These are phyloP conservation scores for Aspergillus tanneri DNA, from an alignment of 2,329 filamentous ascomycete genomes.

Conservation along the genomic window DNA sequence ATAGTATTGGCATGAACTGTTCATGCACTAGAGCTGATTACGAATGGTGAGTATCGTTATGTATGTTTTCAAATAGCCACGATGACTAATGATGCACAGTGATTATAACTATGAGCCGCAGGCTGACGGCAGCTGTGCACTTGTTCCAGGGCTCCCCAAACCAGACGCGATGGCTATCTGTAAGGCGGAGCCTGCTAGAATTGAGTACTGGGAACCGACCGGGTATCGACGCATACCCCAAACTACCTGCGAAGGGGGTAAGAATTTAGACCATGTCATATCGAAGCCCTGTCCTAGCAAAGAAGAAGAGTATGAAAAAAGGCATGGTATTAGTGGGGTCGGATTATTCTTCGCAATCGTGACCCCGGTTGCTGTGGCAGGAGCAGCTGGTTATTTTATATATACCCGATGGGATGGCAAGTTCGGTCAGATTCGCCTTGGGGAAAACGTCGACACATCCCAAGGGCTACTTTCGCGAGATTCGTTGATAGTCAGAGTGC, in stretches of 20 bases:
- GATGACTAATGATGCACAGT: slow-evolving; percentile 46
- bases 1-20: slow-evolving; percentile 72
- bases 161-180: slow-evolving; percentile 61
- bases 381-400: slow-evolving; percentile 75
- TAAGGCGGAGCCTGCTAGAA: slow-evolving; percentile 62
- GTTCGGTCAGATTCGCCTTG: slow-evolving; percentile 88
- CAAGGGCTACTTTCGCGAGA: slow-evolving; percentile 63
- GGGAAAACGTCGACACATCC: slow-evolving; percentile 54
- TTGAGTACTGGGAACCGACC: slow-evolving; percentile 79
- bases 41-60: slow-evolving; percentile 69
- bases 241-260: slow-evolving; percentile 78
- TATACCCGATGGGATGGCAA: slow-evolving; percentile 83
- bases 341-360: slow-evolving; percentile 83
- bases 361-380: slow-evolving; percentile 70
- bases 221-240: slow-evolving; percentile 88
- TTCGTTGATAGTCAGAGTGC: slow-evolving; percentile 75
- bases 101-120: slow-evolving; percentile 91
- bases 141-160: slow-evolving; percentile 71
- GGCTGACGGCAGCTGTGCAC: slow-evolving; percentile 70
- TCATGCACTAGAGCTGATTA: slow-evolving; percentile 80
- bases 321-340: slow-evolving; percentile 67
- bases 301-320: slow-evolving; percentile 77
- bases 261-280: slow-evolving; percentile 67
- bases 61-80: background rate
- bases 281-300: slow-evolving; percentile 70